These are phyloP conservation scores for Ogataea hybrid DNA, from an alignment of 1,139 yeast species.

Conservation along the genomic window DNA sequence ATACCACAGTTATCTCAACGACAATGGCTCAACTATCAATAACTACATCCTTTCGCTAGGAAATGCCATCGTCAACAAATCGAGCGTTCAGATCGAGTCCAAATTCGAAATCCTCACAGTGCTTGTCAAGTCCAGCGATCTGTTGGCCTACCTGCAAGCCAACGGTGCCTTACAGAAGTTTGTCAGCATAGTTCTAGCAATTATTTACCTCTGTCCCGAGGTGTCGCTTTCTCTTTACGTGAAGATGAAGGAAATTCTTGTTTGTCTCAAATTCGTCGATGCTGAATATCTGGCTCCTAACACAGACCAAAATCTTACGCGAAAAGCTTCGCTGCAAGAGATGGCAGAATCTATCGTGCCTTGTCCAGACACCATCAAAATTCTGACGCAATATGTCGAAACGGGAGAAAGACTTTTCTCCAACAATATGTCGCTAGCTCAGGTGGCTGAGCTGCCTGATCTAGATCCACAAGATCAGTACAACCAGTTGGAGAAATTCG, in stretches of 20 bases:
- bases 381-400: conserved; percentile 34
- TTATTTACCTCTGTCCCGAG: conserved; percentile 25
- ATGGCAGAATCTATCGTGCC: conserved; percentile 21
- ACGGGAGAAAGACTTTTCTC: conserved; percentile 45
- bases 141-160: background rate
- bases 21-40: conserved; percentile 17
- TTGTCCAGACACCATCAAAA: conserved; percentile 27
- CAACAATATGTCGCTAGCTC: conserved; percentile 40
- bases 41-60: conserved; percentile 22
- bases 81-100: background rate
- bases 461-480: conserved; percentile 23
- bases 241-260: conserved; percentile 27
- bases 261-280: conserved; percentile 14
- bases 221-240: conserved; percentile 25
- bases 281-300: background rate
- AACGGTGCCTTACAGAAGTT: conserved; percentile 10
- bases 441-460: conserved; percentile 37
- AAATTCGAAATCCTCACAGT: background rate
- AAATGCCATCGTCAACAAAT: conserved; percentile 5
- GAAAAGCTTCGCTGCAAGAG: conserved; percentile 6
- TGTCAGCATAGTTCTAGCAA: conserved; percentile 20
- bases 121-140: conserved; percentile 6
- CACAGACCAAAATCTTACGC: background rate
- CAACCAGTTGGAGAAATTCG: conserved; percentile 23
- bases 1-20: conserved; percentile 15